A percentile compares a stretch with the other conserved stretches of the same genome.
These are phyloP conservation scores for Quercus phellos DNA, from an alignment of 331 rosid genomes.

Conservation along the genomic window DNA sequence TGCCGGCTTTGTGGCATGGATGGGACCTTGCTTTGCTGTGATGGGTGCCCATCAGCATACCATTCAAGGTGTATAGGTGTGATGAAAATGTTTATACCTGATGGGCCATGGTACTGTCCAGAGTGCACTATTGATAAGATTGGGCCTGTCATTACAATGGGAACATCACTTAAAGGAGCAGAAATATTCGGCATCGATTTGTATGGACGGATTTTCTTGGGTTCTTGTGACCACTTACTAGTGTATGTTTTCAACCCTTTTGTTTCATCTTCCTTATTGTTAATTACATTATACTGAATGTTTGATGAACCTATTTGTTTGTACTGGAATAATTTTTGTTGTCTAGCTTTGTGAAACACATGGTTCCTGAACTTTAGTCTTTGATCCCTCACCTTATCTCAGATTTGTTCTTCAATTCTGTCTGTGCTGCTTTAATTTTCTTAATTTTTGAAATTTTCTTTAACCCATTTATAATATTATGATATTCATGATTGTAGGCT, in stretches of 20 bases:
- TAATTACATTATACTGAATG: background rate
- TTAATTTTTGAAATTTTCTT: slow-evolving; percentile 12
- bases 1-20: slow-evolving; percentile 98
- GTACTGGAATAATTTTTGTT: background rate
- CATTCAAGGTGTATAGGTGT: slow-evolving; percentile 96
- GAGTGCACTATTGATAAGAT: slow-evolving; percentile 73
- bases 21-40: slow-evolving; percentile 92
- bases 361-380: slow-evolving; percentile 17
- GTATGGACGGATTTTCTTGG: slow-evolving; percentile 78
- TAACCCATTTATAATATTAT: slow-evolving; percentile 20
- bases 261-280: slow-evolving; percentile 12
- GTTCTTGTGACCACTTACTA: slow-evolving; percentile 78
- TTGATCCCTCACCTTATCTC: background rate
- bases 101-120: slow-evolving; percentile 93
- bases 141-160: slow-evolving; percentile 53
- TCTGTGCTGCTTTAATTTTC: slow-evolving; percentile 12
- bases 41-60: slow-evolving; percentile 97
- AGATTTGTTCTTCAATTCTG: background rate
- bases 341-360: slow-evolving; percentile 12
- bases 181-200: slow-evolving; percentile 74
- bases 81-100: slow-evolving; percentile 74
- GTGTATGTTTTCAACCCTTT: slow-evolving; percentile 71
- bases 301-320: background rate
- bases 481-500: slow-evolving; percentile 56
- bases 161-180: slow-evolving; percentile 79